These are phyloP conservation scores for Nematodospora anomalae DNA, from an alignment of 1,139 yeast genomes.

Conservation along the genomic window DNA sequence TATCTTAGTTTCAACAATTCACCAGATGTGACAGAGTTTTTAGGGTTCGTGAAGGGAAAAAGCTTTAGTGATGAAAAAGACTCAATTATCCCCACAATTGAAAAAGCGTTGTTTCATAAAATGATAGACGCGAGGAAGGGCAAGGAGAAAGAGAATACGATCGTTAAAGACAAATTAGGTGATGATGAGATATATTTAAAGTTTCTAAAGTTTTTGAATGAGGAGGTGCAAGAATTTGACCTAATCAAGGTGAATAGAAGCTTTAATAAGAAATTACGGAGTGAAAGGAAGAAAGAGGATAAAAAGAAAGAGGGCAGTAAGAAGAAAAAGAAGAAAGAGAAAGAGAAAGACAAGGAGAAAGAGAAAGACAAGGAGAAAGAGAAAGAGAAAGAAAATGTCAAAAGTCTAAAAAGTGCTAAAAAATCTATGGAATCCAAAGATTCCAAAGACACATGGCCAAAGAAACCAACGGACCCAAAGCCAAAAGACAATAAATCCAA, in stretches of 20 bases:
- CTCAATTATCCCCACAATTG: conserved; percentile 25
- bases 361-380: conserved; percentile 1
- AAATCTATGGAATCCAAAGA: background rate
- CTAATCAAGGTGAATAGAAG: conserved; percentile 14
- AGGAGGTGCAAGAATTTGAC: conserved; percentile 16
- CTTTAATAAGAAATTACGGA: conserved; percentile 1
- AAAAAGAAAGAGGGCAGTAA: conserved; percentile 1
- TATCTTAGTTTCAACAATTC: conserved; percentile 24
- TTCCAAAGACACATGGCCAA: background rate
- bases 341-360: background rate
- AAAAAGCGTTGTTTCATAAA: conserved; percentile 23
- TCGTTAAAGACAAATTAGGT: conserved; percentile 16
- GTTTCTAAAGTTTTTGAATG: conserved; percentile 12
- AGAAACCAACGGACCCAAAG: background rate
- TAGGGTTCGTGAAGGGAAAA: conserved; percentile 18
- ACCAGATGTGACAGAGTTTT: conserved; percentile 17
- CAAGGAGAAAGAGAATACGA: conserved; percentile 11
- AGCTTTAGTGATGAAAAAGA: conserved; percentile 26
- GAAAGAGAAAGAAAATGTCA: conserved; percentile 1
- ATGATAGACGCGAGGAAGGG: conserved; percentile 17
- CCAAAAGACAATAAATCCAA: background rate
- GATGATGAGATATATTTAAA: conserved; percentile 15
- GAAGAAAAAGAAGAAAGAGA: background rate
- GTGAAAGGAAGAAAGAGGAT: background rate
- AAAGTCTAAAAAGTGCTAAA: background rate